Conservation (phyloP, 192 early-diverging fungal species). For the Entrophospora sp. region DNA sequence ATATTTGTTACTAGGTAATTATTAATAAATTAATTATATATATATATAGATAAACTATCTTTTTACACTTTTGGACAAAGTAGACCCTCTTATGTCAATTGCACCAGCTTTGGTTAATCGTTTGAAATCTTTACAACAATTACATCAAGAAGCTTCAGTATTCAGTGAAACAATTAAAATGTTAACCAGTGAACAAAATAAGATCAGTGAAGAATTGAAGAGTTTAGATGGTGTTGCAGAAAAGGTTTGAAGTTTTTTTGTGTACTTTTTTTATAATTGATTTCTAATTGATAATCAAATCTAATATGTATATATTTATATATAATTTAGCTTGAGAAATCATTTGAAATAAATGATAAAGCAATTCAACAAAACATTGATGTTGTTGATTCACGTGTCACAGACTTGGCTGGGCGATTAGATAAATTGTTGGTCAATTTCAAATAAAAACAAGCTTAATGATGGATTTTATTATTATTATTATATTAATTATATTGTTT, state of each 20-base stretch:
- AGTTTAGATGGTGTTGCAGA: slow-evolving; percentile 48
- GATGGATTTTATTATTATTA: too few relatives aligned
- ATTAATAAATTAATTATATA: too few relatives aligned
- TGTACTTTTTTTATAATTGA: not conserved
- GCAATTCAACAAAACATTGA: slow-evolving; percentile 54
- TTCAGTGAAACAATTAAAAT: slow-evolving; percentile 64
- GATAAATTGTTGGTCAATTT: too few relatives aligned
- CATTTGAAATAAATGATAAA: too few relatives aligned
- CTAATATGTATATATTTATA: slow-evolving; percentile 44
- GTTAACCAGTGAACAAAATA: slow-evolving; percentile 57
- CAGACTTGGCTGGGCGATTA: too few relatives aligned
- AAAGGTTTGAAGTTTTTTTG: slow-evolving; percentile 26
- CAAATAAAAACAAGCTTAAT: too few relatives aligned
- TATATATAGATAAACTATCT: slow-evolving; percentile 49
- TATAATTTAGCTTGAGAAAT: too few relatives aligned
- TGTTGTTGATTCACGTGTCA: slow-evolving; percentile 55
- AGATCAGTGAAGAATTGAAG: slow-evolving; percentile 55
- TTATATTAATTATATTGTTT: too few relatives aligned
- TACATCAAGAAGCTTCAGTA: slow-evolving; percentile 75
- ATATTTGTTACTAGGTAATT: too few relatives aligned
- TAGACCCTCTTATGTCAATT: slow-evolving; percentile 71
- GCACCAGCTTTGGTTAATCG: slow-evolving; percentile 70
- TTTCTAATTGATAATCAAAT: slow-evolving; percentile 27
- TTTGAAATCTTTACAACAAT: slow-evolving; percentile 60
- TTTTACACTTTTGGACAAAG: slow-evolving; percentile 54